A percentile compares a stretch with the other conserved stretches of the same genome.
Conservation (phyloP, 257 asterid genomes). For the Nicotiana obtusifolia region DNA sequence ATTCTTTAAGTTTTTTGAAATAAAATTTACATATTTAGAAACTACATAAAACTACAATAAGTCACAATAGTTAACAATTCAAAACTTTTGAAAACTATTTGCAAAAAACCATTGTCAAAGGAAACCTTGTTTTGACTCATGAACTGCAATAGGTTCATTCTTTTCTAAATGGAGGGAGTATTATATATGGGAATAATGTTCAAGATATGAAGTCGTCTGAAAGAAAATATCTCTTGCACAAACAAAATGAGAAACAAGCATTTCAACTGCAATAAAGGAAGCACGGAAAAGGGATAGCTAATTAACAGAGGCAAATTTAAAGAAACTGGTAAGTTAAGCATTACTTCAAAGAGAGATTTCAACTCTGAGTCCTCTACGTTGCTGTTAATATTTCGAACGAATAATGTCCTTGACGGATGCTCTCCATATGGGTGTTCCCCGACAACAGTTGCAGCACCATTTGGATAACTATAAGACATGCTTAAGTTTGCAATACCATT, state of each 20-base stretch:
- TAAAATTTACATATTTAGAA: no score
- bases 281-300: neutral
- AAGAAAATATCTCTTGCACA: neutral
- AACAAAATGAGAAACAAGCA: neutral
- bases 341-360: slow-evolving; percentile 60
- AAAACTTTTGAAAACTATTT: no score
- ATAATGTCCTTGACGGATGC: slow-evolving; percentile 77
- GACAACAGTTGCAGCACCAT: slow-evolving; percentile 44
- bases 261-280: neutral
- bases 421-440: slow-evolving; percentile 75
- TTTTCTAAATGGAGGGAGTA: no score
- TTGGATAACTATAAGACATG: slow-evolving; percentile 42
- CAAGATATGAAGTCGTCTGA: neutral
- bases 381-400: slow-evolving; percentile 66
- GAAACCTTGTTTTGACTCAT: no score
- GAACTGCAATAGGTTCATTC: no score
- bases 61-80: no score
- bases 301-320: neutral
- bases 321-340: neutral
- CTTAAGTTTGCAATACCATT: slow-evolving; percentile 55
- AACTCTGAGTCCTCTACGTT: slow-evolving; percentile 71
- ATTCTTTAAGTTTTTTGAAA: no score
- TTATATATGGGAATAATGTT: neutral
- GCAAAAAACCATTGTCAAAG: neutral
- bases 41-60: no score